Evolutionary conservation across 2,329 filamentous ascomycete species (phyloP), one percentile per base, ranked within the genome.

Genomic region (Talaromyces sp.): DNA sequence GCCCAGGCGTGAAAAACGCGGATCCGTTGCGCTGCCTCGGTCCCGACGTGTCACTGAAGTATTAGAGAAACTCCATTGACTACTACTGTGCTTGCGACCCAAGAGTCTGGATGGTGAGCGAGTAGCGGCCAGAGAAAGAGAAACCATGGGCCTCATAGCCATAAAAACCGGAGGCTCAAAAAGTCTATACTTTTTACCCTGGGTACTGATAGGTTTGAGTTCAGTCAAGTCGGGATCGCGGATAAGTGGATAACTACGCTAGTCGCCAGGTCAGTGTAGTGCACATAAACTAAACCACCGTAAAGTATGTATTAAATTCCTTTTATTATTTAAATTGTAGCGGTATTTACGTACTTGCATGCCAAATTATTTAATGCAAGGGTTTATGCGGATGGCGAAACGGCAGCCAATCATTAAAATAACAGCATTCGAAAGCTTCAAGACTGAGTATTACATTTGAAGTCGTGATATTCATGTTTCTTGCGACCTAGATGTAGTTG

Each of bases 1-100:
- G 27, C 82, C 85, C 49, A 84, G 69, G 56, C 81, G 75, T 59
- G 79, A 77, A 39, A 85, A 71, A 57, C 81, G 81, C 19, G 81
- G 80, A 65, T 85, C 82, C 59, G 55, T 27, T 52, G 54, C 57
- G 42, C 44, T 42, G 32, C 59, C 54, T 33, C 33, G 60, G 9
- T 47, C 32, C 7, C 53, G 49, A 53, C 49, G 49, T 28, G 49
- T n/a, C 27, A 27, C n/a, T 15, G 27, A 53, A n/a, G 49, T 52
- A 6, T 4, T 9, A 28, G 49, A 53, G 17, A 53, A 53, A 28
- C 49, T n/a, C 5, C 25, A 13, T 53, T 30, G 49, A 11, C 9
- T 27, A 27, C 27, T 4, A 27, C 27, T 4, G 44, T 47, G 44
- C 10, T 47, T 47, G 19, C 4, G 2, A 15, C 25, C 17, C 44